Base-by-base conservation (phyloP, 768 basidiomycete genomes). In the Naganishia antarctica region DNA sequence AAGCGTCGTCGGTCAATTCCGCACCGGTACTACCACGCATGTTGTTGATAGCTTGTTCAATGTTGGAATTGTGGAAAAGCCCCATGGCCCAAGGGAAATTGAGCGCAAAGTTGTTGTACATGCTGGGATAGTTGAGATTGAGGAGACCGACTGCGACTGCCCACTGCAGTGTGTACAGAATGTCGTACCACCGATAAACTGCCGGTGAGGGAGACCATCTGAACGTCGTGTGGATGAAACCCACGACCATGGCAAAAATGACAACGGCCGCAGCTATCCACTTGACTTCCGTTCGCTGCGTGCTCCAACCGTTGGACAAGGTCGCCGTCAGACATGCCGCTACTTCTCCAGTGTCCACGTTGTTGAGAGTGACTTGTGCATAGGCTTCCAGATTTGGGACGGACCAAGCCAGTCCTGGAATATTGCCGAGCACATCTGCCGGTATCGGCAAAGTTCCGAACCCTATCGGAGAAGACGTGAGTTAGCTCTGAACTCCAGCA, bases 341-440 rank as follows among this genome's bases (percentile, higher is more conserved):
- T 66, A 89, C 81, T 8, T 84, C 75, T 50, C 87, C 86, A 5
- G 89, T 88, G 51, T 80, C 79, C 32, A 85, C 82, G 66, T 89
- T 84, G 2, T 80, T 83, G 43, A 94, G 81, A 5, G 85, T 83
- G 60, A 97, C 79, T 70, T 91, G 88, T 0, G 86, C 91, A 71
- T 84, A 91, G 18, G 89, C 91, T 74, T 97, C 91, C 5, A 97
- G 81, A 77, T 99, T 89, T 4, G 94, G 94, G 40, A 99, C 87
- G 44, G 81, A 79, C 76, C 86, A 99, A 0, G 89, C 91, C 58
- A 94, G 89, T 23, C 76, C 76, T 0, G 92, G 91, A n/a, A 93
- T 81, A 64, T 79, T 77, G 40, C 80, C 77, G 23, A 81, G 71
- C 44, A 90, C 79, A 44, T 82, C 81, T 47, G 87, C 75, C 2